Conservation (phyloP, 2,329 filamentous ascomycete species). For the Hypoxylon sp. region DNA sequence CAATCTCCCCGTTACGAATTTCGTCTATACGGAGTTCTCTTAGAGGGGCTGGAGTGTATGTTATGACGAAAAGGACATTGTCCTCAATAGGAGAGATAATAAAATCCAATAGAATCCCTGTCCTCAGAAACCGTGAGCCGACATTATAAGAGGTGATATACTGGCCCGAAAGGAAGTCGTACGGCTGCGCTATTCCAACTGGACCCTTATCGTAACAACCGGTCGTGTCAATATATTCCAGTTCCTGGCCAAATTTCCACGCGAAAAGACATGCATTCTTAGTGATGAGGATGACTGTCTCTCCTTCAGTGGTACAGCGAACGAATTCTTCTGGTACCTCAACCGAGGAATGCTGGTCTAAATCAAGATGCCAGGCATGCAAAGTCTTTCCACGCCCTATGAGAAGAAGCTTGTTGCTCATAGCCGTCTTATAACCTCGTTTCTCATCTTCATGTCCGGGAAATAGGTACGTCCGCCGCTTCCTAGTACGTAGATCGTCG, state of each 20-base stretch:
- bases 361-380: slow-evolving; percentile 53
- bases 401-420: slow-evolving; percentile 51
- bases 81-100: slow-evolving; percentile 49
- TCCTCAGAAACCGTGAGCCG: slow-evolving; percentile 44
- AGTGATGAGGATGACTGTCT: slow-evolving; percentile 49
- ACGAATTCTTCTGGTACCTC: slow-evolving; percentile 48
- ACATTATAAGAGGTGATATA: slow-evolving; percentile 43
- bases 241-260: slow-evolving; percentile 48
- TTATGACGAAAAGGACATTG: slow-evolving; percentile 50
- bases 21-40: slow-evolving; percentile 49
- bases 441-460: slow-evolving; percentile 43
- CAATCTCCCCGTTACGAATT: slow-evolving; percentile 43
- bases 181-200: slow-evolving; percentile 31
- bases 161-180: slow-evolving; percentile 42
- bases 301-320: slow-evolving; percentile 50
- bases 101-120: slow-evolving; percentile 50
- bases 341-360: slow-evolving; percentile 45
- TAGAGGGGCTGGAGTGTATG: slow-evolving; percentile 37
- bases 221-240: slow-evolving; percentile 42
- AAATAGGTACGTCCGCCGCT: slow-evolving; percentile 50
- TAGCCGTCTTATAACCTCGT: slow-evolving; percentile 52
- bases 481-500: slow-evolving; percentile 52
- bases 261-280: slow-evolving; percentile 48
- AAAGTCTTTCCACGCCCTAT: slow-evolving; percentile 50
- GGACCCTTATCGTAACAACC: slow-evolving; percentile 41